These are phyloP conservation scores for Rosellinia necatrix DNA, from an alignment of 2,329 filamentous ascomycete genomes.

Conservation along the genomic window DNA sequence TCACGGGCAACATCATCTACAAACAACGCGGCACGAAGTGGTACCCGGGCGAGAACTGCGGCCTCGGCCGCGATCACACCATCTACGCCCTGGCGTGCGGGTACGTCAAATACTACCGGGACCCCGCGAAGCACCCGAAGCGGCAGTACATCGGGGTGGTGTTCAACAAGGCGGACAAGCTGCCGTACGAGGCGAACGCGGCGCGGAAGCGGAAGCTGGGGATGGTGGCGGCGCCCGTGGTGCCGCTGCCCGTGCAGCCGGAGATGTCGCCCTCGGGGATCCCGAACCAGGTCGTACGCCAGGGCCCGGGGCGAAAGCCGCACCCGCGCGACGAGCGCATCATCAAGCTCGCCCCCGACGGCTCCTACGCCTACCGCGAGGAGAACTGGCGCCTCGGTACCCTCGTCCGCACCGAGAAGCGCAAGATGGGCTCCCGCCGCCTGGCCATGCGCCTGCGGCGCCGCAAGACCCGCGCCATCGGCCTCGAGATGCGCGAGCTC, in stretches of 20 bases:
- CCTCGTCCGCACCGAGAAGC: slow-evolving; percentile 56
- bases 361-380: slow-evolving; percentile 61
- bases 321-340: slow-evolving; percentile 50
- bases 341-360: slow-evolving; percentile 53
- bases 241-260: slow-evolving; percentile 40
- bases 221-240: slow-evolving; percentile 63
- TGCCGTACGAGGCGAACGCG: slow-evolving; percentile 77
- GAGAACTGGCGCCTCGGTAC: slow-evolving; percentile 64
- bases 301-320: slow-evolving; percentile 36
- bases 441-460: slow-evolving; percentile 57
- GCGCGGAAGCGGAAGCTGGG: slow-evolving; percentile 76
- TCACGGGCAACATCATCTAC: slow-evolving; percentile 97
- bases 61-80: slow-evolving; percentile 94
- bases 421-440: slow-evolving; percentile 48
- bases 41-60: slow-evolving; percentile 94
- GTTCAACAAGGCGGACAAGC: slow-evolving; percentile 77
- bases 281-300: slow-evolving; percentile 51
- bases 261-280: slow-evolving; percentile 56
- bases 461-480: slow-evolving; percentile 41
- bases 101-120: slow-evolving; percentile 96
- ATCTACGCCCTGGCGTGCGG: slow-evolving; percentile 85
- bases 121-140: slow-evolving; percentile 79
- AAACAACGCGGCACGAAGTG: slow-evolving; percentile 93
- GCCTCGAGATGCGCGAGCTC: slow-evolving; percentile 38
- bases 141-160: slow-evolving; percentile 94